Evolutionary conservation across 1,139 yeast genomes (phyloP).

Genomic region (Debaryomycetaceae sp.): DNA sequence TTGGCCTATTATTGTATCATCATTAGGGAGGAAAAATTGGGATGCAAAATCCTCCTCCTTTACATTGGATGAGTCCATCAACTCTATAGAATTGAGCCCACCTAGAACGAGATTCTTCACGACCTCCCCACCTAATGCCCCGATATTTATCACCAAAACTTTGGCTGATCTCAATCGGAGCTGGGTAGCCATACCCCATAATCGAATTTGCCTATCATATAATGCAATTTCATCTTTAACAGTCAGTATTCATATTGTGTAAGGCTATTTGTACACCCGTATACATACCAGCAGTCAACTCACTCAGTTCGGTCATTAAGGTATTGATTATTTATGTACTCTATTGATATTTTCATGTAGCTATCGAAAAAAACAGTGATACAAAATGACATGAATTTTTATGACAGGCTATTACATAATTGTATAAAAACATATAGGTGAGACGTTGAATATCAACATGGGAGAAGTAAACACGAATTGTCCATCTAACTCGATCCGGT

Average conservation of each 20-base stretch:
- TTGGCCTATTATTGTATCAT: constrained; percentile 45
- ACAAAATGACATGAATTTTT: constrained; percentile 3
- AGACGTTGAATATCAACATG: neutral
- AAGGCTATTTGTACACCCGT: neutral
- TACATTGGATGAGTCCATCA: constrained; percentile 59
- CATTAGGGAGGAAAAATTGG: constrained; percentile 72
- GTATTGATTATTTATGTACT: constrained; percentile 1
- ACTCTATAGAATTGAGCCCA: constrained; percentile 76
- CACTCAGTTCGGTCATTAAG: constrained; percentile 4
- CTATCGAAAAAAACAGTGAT: neutral
- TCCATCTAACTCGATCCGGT: constrained; percentile 35
- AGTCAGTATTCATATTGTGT: constrained; percentile 2
- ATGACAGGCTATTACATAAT: neutral
- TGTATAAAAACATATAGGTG: neutral
- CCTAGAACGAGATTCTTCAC: constrained; percentile 85
- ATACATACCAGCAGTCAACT: constrained; percentile 11
- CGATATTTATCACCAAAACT: constrained; percentile 62
- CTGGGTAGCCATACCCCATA: constrained; percentile 97
- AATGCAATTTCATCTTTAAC: constrained; percentile 75
- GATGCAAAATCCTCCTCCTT: constrained; percentile 64
- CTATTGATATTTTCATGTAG: neutral
- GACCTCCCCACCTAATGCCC: constrained; percentile 75
- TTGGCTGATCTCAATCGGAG: constrained; percentile 70
- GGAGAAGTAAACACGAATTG: neutral
- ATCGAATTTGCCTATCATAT: constrained; percentile 90